Base-by-base conservation (phyloP, 352 stramenopile genomes). In the Pythium oligandrum region DNA sequence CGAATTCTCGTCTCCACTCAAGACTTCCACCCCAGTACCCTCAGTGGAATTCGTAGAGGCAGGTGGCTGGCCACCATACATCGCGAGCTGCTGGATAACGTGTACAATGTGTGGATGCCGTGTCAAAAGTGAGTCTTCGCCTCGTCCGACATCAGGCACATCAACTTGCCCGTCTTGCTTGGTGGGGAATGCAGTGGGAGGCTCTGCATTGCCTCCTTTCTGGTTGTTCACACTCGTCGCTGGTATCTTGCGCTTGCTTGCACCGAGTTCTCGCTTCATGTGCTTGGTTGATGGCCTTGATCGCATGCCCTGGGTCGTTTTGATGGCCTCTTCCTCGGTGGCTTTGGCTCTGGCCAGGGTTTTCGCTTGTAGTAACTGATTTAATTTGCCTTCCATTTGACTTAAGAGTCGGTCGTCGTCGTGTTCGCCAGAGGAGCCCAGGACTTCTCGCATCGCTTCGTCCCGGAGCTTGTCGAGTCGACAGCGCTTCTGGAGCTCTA, bases 401-500 rank as follows among this genome's bases (percentile, higher is more conserved):
- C 58, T 60, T 48, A 40, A 26, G 17, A 26, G 17, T 26, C 17
- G 17, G 17, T 26, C 17, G 17, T 26, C 17, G 17, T 26, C 17
- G 17, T 26, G 17, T 26, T 26, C 17, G 17, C 17, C 17, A 26
- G 17, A 26, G 17, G 17, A 26, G 9, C 56, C 61, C 0, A 88
- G 44, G 6, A 89, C 66, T 48, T 89, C 76, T 34, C 59, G 48
- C 47, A 88, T 73, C 0, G 78, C 77, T 48, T 89, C 73, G 35
- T 87, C 74, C 4, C 78, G 73, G 44, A 92, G 55, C 32, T 65
- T 64, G 17, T 90, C 75, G 5, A 92, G 61, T 26, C 73, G 77
- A 63, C 77, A 89, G 2, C 65, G 58, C 10, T 75, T 82, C 58
- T 88, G 75, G 32, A 90, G 60, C 48, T 88, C 77, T 2, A 90